Conservation (phyloP, 192 early-diverging fungal genomes). For the Podila epigama region DNA sequence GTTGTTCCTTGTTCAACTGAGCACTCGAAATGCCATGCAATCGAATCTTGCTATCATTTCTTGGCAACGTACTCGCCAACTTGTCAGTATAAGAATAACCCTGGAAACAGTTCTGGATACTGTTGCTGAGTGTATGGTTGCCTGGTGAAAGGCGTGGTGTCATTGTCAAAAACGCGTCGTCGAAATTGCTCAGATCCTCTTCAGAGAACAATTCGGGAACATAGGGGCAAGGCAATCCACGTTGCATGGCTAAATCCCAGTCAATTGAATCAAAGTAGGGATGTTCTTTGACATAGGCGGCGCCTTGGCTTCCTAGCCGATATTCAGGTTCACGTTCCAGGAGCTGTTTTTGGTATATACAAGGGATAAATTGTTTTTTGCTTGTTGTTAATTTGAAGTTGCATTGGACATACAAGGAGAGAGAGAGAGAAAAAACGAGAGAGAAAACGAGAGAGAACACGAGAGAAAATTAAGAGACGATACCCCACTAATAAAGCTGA, state of each 20-base stretch:
- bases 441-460: background rate
- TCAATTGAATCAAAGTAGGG: conserved; percentile 75
- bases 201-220: conserved; percentile 66
- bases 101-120: conserved; percentile 47
- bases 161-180: conserved; percentile 62
- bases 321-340: conserved; percentile 61
- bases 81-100: conserved; percentile 50
- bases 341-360: conserved; percentile 26
- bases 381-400: background rate
- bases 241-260: conserved; percentile 75
- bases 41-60: conserved; percentile 36
- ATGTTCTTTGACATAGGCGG: conserved; percentile 73
- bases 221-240: conserved; percentile 68
- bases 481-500: conserved; percentile 56
- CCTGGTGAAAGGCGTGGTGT: conserved; percentile 48
- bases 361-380: too few species aligned
- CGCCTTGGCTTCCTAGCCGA: conserved; percentile 73
- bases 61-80: conserved; percentile 21
- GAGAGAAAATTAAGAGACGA: conserved; percentile 4
- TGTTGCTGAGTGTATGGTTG: conserved; percentile 36
- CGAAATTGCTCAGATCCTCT: conserved; percentile 64
- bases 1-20: background rate
- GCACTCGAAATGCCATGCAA: conserved; percentile 4
- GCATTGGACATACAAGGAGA: background rate
- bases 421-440: background rate